Evolutionary conservation across 371 early-diverging fungal genomes (phyloP), one percentile per base, ranked within the genome.

Genomic region (Choanephora cucurbitarum): DNA sequence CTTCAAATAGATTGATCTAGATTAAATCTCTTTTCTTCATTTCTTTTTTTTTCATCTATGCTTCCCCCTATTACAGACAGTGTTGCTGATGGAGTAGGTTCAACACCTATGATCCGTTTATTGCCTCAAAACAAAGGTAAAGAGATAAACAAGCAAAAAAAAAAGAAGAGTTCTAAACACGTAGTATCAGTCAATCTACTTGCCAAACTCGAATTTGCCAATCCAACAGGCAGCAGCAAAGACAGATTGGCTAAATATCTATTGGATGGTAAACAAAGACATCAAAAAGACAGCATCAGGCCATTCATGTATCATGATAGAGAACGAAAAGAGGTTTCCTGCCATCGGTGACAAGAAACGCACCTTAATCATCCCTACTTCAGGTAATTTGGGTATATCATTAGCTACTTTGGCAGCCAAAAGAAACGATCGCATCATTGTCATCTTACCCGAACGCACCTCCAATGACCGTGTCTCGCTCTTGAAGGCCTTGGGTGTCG

Each of bases 211-310:
- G 92, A 92, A 56, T 89, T 74, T 62, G 67, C 72, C 28, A 92
- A 92, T 61, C 86, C 89, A 3, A 80, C 86, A 15, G 90, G 89
- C 17, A 86, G 87, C 34, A 78, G 84, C 46, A 91, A 91, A 64
- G 93, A 92, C 63, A 75, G 93, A 18, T 80, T 89, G 8, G 91
- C 91, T 28, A 80, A 83, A 39, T 57, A 72, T 44, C 57, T 88
- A 18, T 53, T 88, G 6, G 43, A 80, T 58, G 68, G 75, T 76
- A 44, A 43, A 45, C 24, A 60, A 49, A 46, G 59, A 14, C 8
- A 43, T 37, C 10, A 2, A 13, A 32, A 43, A 18, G 2, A 24
- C n/a, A 18, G 63, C 14, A 13, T 13, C 5, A 19, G 17, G 18
- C 18, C 32, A 21, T 46, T 0, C 17, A 5, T 42, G 19, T 10